Evolutionary conservation across 345 rosid genomes (phyloP).

Genomic region (Erysimum cheiranthoides): DNA sequence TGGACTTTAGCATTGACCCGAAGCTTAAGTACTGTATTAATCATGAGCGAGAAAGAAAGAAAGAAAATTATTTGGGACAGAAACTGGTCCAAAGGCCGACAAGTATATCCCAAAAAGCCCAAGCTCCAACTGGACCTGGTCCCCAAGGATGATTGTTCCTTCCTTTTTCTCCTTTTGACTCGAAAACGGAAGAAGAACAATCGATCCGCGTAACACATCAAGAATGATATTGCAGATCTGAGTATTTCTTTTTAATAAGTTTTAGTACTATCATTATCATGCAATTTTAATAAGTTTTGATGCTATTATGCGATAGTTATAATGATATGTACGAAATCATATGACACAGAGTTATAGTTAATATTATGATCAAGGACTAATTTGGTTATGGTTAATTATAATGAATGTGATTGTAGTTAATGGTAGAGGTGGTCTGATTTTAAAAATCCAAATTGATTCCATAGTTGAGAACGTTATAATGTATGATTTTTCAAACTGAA

Average conservation of each 20-base stretch:
- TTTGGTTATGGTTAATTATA: neutral
- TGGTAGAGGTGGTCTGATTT: neutral
- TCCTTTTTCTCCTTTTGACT: too few species aligned
- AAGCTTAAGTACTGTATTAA: too few species aligned
- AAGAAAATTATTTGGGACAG: too few species aligned
- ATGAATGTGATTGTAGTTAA: neutral
- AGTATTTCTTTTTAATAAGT: too few species aligned
- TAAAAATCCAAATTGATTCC: neutral
- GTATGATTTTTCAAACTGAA: constrained; percentile 16
- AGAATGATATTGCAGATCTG: too few species aligned
- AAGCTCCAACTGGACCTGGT: neutral
- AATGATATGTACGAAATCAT: neutral
- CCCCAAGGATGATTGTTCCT: too few species aligned
- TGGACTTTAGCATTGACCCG: too few species aligned
- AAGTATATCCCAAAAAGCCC: neutral
- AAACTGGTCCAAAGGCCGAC: neutral
- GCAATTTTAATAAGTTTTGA: neutral
- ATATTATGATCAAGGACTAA: neutral
- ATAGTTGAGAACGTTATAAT: neutral
- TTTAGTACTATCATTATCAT: neutral
- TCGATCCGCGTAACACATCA: too few species aligned
- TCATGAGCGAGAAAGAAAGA: too few species aligned
- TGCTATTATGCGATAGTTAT: neutral
- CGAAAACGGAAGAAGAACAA: too few species aligned
- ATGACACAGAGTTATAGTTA: neutral